Evolutionary conservation across 192 early-diverging fungal genomes (phyloP).

Genomic region (Backusella parvicylindrica): DNA sequence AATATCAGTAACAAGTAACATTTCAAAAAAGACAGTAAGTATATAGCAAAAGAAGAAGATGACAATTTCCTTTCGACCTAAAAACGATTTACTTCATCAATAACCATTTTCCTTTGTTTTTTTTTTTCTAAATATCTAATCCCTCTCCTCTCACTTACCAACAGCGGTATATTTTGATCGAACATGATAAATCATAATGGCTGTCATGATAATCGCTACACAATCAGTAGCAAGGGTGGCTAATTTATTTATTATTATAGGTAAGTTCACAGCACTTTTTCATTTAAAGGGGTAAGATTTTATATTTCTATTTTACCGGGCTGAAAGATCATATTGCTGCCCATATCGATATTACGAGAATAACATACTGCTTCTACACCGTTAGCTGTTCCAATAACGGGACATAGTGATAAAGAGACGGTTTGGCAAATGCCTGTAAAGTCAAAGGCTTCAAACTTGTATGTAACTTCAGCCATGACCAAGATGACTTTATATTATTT

Average conservation of each 20-base stretch:
- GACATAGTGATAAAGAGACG: conserved; percentile 85
- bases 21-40: conserved; percentile 67
- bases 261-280: too few relatives aligned
- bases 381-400: conserved; percentile 73
- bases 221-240: conserved; percentile 93
- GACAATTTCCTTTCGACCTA: conserved; percentile 87
- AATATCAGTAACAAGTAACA: conserved; percentile 74
- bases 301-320: conserved; percentile 47
- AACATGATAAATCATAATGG: conserved; percentile 98
- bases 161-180: conserved; percentile 98
- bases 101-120: too few relatives aligned
- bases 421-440: conserved; percentile 89
- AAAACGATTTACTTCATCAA: too few relatives aligned
- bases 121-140: too few relatives aligned
- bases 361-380: conserved; percentile 91
- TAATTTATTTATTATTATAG: too few relatives aligned
- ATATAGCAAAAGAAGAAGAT: conserved; percentile 90
- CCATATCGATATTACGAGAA: conserved; percentile 90
- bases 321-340: conserved; percentile 86
- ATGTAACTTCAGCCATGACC: conserved; percentile 28
- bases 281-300: too few relatives aligned
- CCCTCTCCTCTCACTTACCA: conserved; percentile 56
- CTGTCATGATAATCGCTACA: conserved; percentile 91
- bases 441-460: conserved; percentile 64
- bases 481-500: not conserved